Evolutionary conservation across 1,284 basidiomycete species (phyloP).

Genomic region (Amylostereum chailletii): DNA sequence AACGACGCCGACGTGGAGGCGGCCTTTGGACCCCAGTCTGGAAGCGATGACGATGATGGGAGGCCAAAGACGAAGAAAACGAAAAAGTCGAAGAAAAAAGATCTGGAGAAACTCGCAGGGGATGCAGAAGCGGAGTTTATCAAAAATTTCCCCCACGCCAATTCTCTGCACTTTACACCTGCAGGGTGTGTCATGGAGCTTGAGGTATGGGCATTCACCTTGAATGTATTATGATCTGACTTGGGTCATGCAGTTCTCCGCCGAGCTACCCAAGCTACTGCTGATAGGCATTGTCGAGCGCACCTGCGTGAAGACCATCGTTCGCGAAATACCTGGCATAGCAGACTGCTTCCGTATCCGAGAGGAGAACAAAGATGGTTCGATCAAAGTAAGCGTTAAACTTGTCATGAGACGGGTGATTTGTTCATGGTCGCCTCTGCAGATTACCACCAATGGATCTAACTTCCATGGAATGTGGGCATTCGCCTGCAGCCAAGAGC

Average conservation of each 20-base stretch:
- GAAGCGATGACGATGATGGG: conserved; percentile 24
- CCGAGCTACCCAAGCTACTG: conserved; percentile 80
- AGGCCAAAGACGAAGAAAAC: conserved; percentile 18
- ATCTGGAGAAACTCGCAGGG: conserved; percentile 33
- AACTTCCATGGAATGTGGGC: conserved; percentile 91
- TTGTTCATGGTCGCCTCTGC: neutral
- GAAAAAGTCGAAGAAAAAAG: conserved; percentile 24
- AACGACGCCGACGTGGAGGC: conserved; percentile 67
- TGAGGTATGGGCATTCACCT: conserved; percentile 45
- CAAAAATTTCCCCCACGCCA: conserved; percentile 47
- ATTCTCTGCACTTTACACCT: conserved; percentile 72
- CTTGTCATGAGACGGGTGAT: neutral
- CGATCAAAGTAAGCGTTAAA: conserved; percentile 39
- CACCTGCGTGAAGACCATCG: conserved; percentile 73
- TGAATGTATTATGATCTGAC: conserved; percentile 6
- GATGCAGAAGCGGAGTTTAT: conserved; percentile 44
- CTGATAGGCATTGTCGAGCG: conserved; percentile 88
- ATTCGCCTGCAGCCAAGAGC: conserved; percentile 58
- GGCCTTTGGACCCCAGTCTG: conserved; percentile 44
- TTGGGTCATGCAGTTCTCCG: conserved; percentile 39
- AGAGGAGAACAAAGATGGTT: conserved; percentile 43
- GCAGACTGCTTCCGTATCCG: conserved; percentile 73
- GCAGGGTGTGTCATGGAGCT: conserved; percentile 72
- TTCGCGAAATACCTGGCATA: conserved; percentile 86
- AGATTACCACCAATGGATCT: conserved; percentile 84